Evolutionary conservation across 2,329 filamentous ascomycete species (phyloP), one percentile per base, ranked within the genome.

Genomic region (Pyrenochaeta sp.): DNA sequence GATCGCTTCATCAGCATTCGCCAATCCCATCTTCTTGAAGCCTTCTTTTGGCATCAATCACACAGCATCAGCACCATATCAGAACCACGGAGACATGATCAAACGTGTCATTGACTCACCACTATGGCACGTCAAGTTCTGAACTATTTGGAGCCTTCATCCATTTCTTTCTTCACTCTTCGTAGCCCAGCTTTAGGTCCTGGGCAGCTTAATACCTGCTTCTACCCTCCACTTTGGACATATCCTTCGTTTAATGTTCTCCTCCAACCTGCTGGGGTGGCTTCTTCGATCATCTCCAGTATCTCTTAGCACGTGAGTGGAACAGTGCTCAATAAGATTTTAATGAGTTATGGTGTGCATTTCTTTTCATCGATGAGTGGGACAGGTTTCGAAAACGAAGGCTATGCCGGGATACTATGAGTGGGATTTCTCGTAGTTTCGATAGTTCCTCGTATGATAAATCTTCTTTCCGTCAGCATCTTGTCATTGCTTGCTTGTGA

Each of bases 301-400:
- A 67, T 66, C 30, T 66, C 26, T 54, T 63, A 63, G 41, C 44
- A 63, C 60, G 43, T 64, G 54, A 54, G 43, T 36, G 34, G 41
- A 38, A 40, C 31, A 49, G 44, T 34, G 28, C 34, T 34, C 4
- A 27, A 49, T 50, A 53, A 45, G 35, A 67, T 61, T 18, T 63
- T 49, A 49, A 55, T 48, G 58, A 50, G 43, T 55, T 60, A 53
- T 56, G 41, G 54, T 51, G 44, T 41, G 44, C 36, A 65, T 55
- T 26, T 59, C 40, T 55, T 56, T 61, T 51, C 52, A 60, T 63
- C 55, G 43, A 63, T 60, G 53, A n/a, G 49, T 27, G 41, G 56
- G 56, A 44, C 41, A 65, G 51, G 31, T 51, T 57, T 56, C 58
- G 41, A 35, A 32, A 51, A 34, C 36, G 35, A 48, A 48, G 58